Evolutionary conservation across 129 eudicot species (phyloP).

Genomic region (Artemisia annua): DNA sequence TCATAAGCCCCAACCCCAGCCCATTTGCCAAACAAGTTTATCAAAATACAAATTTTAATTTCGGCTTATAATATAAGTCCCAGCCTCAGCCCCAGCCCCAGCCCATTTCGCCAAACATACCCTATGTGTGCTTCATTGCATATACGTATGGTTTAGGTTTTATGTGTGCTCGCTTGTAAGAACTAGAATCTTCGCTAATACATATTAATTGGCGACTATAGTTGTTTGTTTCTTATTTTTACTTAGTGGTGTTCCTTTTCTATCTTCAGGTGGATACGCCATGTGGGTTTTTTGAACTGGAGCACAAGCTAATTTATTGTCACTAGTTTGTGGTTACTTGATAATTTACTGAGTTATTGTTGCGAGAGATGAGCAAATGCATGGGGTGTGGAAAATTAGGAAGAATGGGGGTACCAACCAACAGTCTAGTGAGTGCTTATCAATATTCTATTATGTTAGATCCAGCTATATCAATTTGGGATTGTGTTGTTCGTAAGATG

Average conservation of each 20-base stretch:
- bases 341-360: conserved; percentile 16
- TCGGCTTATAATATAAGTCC: too few species aligned
- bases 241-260: conserved; percentile 17
- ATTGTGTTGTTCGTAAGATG: conserved; percentile 74
- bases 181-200: too few species aligned
- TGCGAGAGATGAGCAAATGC: conserved; percentile 54
- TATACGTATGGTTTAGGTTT: too few species aligned
- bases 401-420: conserved; percentile 44
- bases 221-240: neutral
- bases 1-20: too few species aligned
- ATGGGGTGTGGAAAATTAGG: conserved; percentile 47
- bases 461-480: conserved; percentile 91
- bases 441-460: conserved; percentile 67
- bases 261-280: conserved; percentile 47
- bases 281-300: conserved; percentile 46
- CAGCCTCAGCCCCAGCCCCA: too few species aligned
- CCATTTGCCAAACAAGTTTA: too few species aligned
- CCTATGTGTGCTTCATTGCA: neutral
- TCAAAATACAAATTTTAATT: too few species aligned
- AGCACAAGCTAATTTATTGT: neutral
- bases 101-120: too few species aligned
- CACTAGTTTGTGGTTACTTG: conserved; percentile 13
- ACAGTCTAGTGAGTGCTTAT: conserved; percentile 42
- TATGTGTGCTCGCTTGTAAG: too few species aligned
- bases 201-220: neutral